Percentiles rank a stretch among this genome's conserved stretches.
Evolutionary conservation across 768 basidiomycete species (phyloP).

Genomic region (Naganishia vishniacii): DNA sequence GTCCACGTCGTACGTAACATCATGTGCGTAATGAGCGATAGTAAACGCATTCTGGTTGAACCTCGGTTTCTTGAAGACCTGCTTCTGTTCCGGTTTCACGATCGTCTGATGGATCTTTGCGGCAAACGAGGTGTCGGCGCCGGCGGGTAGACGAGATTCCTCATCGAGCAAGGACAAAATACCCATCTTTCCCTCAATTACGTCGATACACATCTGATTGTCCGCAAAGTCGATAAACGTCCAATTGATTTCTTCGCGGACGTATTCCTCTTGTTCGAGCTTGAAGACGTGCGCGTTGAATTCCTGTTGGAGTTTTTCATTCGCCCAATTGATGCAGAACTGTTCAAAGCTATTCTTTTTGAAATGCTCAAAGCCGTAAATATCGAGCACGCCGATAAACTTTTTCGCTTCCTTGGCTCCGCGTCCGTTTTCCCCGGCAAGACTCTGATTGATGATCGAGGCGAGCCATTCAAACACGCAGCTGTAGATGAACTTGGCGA

Average conservation of each 20-base stretch:
- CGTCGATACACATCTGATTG: constrained; percentile 97
- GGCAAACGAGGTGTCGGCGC: constrained; percentile 84
- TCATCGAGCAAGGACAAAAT: constrained; percentile 92
- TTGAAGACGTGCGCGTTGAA: constrained; percentile 90
- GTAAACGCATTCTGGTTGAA: constrained; percentile 97
- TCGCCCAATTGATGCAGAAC: constrained; percentile 99
- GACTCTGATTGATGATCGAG: constrained; percentile 90
- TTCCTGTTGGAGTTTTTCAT: constrained; percentile 87
- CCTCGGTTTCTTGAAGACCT: constrained; percentile 95
- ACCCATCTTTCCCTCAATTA: constrained; percentile 95
- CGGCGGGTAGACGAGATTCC: constrained; percentile 91
- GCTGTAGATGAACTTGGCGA: constrained; percentile 97
- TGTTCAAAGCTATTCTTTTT: constrained; percentile 76
- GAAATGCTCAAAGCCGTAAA: constrained; percentile 95
- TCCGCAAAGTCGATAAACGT: constrained; percentile 99
- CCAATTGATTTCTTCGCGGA: constrained; percentile 98
- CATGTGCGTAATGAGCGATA: constrained; percentile 93
- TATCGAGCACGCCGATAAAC: constrained; percentile 98
- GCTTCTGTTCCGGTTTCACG: constrained; percentile 73
- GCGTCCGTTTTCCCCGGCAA: constrained; percentile 81
- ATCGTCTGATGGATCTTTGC: constrained; percentile 86
- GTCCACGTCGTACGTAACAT: constrained; percentile 97
- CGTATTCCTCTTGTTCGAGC: constrained; percentile 98
- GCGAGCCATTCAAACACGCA: constrained; percentile 99
- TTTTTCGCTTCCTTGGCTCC: constrained; percentile 77